phyloP scores from a whole-genome alignment of 129 eudicot species.

The Daucus carota region DNA sequence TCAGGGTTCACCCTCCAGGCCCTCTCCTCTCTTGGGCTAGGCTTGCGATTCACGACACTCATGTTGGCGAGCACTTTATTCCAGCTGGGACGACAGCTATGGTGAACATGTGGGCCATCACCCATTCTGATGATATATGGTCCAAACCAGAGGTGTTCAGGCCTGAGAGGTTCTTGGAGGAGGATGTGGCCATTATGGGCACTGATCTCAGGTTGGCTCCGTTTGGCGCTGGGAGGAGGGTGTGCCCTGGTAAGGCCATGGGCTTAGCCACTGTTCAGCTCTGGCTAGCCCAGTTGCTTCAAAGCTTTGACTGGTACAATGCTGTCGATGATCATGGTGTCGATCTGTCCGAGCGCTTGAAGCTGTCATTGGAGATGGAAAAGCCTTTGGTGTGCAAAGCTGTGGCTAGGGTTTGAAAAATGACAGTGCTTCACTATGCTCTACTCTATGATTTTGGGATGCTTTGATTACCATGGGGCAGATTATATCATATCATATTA shows the following conservation, averaged over 20 bases:
- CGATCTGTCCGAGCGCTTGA: slow-evolving; percentile 74
- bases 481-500: not conserved
- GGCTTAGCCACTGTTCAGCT: slow-evolving; percentile 82
- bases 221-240: slow-evolving; percentile 96
- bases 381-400: slow-evolving; percentile 74
- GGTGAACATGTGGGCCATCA: slow-evolving; percentile 98
- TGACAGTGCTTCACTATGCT: not conserved
- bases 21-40: slow-evolving; percentile 98
- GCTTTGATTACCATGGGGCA: slow-evolving; percentile 14
- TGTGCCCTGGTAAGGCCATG: slow-evolving; percentile 90
- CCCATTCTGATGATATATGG: slow-evolving; percentile 63
- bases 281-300: slow-evolving; percentile 84
- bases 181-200: slow-evolving; percentile 71
- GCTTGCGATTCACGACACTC: slow-evolving; percentile 76
- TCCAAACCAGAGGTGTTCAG: slow-evolving; percentile 38
- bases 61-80: slow-evolving; percentile 63
- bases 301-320: slow-evolving; percentile 59
- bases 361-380: slow-evolving; percentile 88
- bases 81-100: slow-evolving; percentile 95
- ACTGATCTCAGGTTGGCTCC: slow-evolving; percentile 90
- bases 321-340: slow-evolving; percentile 27
- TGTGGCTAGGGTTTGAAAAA: slow-evolving; percentile 51
- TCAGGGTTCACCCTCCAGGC: slow-evolving; percentile 90
- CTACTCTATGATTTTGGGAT: slow-evolving; percentile 23
- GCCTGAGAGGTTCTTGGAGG: slow-evolving; percentile 76